Percentiles rank a stretch among this genome's conserved stretches.
Evolutionary conservation across 306 rosid genomes (phyloP).

Genomic region (Ammopiptanthus mongolicus): DNA sequence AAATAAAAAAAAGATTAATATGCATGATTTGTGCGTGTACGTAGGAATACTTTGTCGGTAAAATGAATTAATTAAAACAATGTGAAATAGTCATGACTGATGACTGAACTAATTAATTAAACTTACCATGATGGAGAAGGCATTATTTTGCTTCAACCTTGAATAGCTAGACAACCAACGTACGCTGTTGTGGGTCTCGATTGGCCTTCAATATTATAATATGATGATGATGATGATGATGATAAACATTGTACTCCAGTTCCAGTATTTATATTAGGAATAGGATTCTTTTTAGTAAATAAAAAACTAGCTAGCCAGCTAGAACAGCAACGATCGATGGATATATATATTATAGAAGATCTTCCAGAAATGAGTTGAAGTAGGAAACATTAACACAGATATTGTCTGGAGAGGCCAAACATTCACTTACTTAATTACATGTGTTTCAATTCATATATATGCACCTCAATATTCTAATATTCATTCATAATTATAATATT

Average conservation of each 20-base stretch:
- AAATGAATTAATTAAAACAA: background rate
- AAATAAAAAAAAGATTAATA: background rate
- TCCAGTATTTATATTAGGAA: background rate
- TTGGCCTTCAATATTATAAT: background rate
- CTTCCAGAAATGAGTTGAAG: background rate
- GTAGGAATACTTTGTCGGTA: background rate
- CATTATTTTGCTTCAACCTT: background rate
- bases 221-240: background rate
- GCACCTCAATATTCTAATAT: background rate
- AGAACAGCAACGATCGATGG: background rate
- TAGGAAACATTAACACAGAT: background rate
- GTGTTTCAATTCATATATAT: background rate
- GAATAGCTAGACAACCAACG: background rate
- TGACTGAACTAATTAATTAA: background rate
- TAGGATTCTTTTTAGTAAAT: background rate
- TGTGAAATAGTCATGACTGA: background rate
- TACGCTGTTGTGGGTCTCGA: background rate
- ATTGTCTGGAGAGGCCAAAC: background rate
- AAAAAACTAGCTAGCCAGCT: background rate
- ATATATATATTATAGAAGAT: background rate
- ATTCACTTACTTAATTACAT: background rate
- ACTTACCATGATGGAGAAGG: background rate
- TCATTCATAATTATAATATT: too few species aligned
- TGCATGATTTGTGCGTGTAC: background rate
- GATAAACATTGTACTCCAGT: background rate